Evolutionary conservation across 2,329 filamentous ascomycete genomes (phyloP).

Genomic region (Arthrobotrys sinensis): DNA sequence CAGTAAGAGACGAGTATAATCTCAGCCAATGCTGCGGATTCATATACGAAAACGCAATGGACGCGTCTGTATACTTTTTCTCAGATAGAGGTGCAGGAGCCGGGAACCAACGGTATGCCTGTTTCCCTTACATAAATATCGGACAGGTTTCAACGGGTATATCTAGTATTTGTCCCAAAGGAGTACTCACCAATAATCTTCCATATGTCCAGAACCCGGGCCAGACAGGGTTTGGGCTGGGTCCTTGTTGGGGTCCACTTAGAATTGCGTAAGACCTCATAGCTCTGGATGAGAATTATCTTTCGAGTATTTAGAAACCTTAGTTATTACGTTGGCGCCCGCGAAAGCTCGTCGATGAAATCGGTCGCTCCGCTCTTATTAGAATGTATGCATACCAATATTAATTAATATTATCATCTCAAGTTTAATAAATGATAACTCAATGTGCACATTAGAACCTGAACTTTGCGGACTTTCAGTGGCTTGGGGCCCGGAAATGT

Average conservation of each 20-base stretch:
- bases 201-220: not conserved
- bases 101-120: not conserved
- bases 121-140: not conserved
- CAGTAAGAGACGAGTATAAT: slow-evolving; percentile 5
- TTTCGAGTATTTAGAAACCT: too few species aligned
- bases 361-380: too few species aligned
- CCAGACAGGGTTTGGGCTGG: slow-evolving; percentile 10
- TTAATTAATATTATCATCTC: too few species aligned
- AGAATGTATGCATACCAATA: too few species aligned
- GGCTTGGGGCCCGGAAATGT: too few species aligned
- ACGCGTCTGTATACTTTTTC: slow-evolving; percentile 8
- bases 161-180: slow-evolving; percentile 4
- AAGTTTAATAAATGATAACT: too few species aligned
- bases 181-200: not conserved
- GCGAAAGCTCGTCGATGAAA: too few species aligned
- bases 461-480: too few species aligned
- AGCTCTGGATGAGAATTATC: too few species aligned
- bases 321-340: too few species aligned
- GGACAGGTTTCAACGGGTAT: not conserved
- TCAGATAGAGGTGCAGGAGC: slow-evolving; percentile 10
- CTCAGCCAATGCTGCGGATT: slow-evolving; percentile 17
- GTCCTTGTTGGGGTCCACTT: slow-evolving; percentile 9
- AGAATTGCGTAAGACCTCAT: not conserved
- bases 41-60: not conserved
- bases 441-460: too few species aligned